These are phyloP conservation scores for Aschersonia sp. DNA, from an alignment of 2,329 filamentous ascomycete genomes.

Conservation along the genomic window DNA sequence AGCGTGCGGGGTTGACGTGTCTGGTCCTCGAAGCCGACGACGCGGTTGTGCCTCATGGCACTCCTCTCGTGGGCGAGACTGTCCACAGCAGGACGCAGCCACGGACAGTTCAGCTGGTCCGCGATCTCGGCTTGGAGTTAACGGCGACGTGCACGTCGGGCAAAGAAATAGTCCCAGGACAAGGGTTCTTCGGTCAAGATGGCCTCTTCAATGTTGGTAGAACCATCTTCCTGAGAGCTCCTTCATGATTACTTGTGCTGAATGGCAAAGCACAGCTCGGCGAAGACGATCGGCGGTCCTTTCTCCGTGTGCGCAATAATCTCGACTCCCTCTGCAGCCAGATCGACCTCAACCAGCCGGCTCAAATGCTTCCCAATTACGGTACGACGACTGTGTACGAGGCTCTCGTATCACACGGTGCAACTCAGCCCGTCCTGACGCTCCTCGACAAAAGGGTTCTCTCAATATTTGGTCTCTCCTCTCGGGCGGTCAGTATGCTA, in stretches of 20 bases:
- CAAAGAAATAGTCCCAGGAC: not conserved
- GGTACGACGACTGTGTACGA: constrained; percentile 8
- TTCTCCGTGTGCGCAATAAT: constrained; percentile 7
- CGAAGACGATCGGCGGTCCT: constrained; percentile 7
- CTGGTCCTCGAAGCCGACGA: constrained; percentile 9
- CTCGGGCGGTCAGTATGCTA: constrained; percentile 7
- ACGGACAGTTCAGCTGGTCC: not conserved
- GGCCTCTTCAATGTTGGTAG: not conserved
- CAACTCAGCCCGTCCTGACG: constrained; percentile 4
- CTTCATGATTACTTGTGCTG: not conserved
- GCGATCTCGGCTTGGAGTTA: constrained; percentile 1
- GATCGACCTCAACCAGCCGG: constrained; percentile 8
- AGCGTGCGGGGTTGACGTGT: constrained; percentile 10
- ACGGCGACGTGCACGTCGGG: not conserved
- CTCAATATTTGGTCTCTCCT: constrained; percentile 10
- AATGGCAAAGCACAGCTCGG: constrained; percentile 2
- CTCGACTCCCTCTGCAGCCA: constrained; percentile 8
- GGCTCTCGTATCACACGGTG: constrained; percentile 9
- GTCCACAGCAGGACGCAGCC: not conserved
- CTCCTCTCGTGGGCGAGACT: not conserved
- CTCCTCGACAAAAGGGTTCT: constrained; percentile 11
- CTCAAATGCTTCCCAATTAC: constrained; percentile 6
- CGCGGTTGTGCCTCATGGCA: not conserved
- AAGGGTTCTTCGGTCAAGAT: not conserved
- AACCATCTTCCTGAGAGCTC: not conserved